Base-by-base conservation (phyloP, 2,329 filamentous ascomycete genomes). In the Fonsecaea multimorphosa region DNA sequence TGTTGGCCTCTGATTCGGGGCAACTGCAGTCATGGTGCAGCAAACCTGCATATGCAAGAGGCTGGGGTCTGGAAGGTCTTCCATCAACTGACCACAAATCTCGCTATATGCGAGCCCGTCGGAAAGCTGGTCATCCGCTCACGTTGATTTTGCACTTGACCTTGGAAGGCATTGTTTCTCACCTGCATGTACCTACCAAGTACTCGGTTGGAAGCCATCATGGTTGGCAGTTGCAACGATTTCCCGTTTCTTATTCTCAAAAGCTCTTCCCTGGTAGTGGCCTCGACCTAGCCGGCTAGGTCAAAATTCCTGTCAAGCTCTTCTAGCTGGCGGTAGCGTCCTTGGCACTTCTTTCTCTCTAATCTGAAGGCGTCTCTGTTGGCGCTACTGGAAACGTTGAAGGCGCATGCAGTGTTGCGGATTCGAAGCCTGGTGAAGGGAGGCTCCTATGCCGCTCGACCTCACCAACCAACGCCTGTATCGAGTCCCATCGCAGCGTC, bases 21-120 rank as follows among this genome's bases (percentile, higher is more conserved):
- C 24, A 19, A 49, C 11, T 49, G 44, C 44, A 49, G 19, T 49
- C 19, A 24, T 49, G 24, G 44, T 12, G 44, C 44, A 11, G 44
- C 11, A 49, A n/a, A 49, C 44, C 44, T 49, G 44, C 44, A 49
- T 49, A 49, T 49, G 44, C 44, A 49, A 49, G 44, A 22, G 44
- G 44, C 11, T 49, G 44, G 44, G 44, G 44, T 24, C 22, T 24
- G 12, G 44, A 49, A 22, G 9, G 44, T 24, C 44, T 49, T 12
- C 2, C 19, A 24, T 31, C 29, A 31, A 31, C 44, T 49, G 24
- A 12, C 44, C n/a, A 24, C 44, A 19, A 49, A 49, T 49, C 44
- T 12, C 11, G 8, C 7, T 22, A 8, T 24, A 24, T 22, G 22
- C 44, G 19, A 49, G 22, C 44, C n/a, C 44, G n/a, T 40, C 38